These are phyloP conservation scores for Epichloe sibirici DNA, from an alignment of 2,329 filamentous ascomycete genomes.

Conservation along the genomic window DNA sequence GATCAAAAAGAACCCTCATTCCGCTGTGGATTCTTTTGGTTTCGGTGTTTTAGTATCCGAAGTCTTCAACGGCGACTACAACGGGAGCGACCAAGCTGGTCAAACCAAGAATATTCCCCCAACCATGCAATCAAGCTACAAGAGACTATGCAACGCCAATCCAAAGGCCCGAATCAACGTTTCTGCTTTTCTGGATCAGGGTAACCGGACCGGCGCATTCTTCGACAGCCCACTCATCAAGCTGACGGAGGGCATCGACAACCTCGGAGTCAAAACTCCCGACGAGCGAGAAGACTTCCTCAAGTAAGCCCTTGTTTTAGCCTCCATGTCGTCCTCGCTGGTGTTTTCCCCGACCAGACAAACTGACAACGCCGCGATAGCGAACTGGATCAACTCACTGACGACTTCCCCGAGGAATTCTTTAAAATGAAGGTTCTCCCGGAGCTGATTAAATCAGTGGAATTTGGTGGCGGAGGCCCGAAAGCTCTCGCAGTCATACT, in stretches of 20 bases:
- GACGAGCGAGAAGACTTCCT: conserved; percentile 77
- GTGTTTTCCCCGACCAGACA: neutral
- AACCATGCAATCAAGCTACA: conserved; percentile 84
- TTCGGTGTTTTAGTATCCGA: conserved; percentile 79
- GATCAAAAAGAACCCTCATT: conserved; percentile 70
- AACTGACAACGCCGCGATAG: conserved; percentile 26
- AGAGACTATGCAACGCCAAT: conserved; percentile 74
- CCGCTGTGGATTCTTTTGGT: conserved; percentile 78
- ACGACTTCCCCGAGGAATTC: conserved; percentile 95
- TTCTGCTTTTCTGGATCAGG: conserved; percentile 80
- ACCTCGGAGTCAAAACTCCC: conserved; percentile 75
- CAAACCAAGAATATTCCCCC: conserved; percentile 80
- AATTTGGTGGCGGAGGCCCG: conserved; percentile 89
- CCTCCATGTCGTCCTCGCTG: conserved; percentile 14
- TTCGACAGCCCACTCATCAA: conserved; percentile 91
- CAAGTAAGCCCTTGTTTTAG: conserved; percentile 30
- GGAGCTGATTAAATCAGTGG: conserved; percentile 94
- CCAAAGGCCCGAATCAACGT: conserved; percentile 81
- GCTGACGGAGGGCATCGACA: conserved; percentile 85
- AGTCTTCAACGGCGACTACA: conserved; percentile 79
- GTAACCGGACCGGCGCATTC: conserved; percentile 68
- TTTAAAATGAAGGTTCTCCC: conserved; percentile 96
- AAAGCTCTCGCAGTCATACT: conserved; percentile 81
- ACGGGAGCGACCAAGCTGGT: conserved; percentile 63
- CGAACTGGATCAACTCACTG: conserved; percentile 73